phyloP scores from a whole-genome alignment of 2,329 filamentous ascomycete genomes.

The Zymoseptoria pseudotritici region DNA sequence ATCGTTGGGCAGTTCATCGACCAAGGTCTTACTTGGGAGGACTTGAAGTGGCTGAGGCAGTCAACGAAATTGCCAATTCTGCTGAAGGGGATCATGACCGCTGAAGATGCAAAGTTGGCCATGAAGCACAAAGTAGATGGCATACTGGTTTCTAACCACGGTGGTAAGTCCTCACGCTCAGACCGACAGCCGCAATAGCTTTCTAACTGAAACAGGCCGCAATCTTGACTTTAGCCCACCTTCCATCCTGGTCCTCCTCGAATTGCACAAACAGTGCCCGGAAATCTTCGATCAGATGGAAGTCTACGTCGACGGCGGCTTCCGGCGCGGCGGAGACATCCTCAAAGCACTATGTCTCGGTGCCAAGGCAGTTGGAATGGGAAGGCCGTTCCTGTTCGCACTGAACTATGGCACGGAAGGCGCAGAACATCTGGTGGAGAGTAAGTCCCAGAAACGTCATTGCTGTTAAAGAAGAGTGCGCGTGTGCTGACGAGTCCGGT shows the following conservation, averaged over 20 bases:
- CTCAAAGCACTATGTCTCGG: constrained; percentile 60
- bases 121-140: constrained; percentile 37
- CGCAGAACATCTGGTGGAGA: constrained; percentile 31
- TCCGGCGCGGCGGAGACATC: constrained; percentile 58
- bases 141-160: constrained; percentile 41
- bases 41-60: constrained; percentile 36
- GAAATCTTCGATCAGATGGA: constrained; percentile 36
- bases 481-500: not conserved
- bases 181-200: not conserved
- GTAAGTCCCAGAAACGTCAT: not conserved
- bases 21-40: constrained; percentile 43
- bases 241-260: constrained; percentile 52
- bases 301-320: constrained; percentile 57
- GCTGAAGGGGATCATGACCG: constrained; percentile 35
- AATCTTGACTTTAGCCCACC: constrained; percentile 34
- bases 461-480: not conserved
- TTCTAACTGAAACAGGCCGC: not conserved
- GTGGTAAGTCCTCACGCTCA: constrained; percentile 31
- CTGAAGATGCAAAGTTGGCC: constrained; percentile 36
- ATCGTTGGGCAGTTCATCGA: constrained; percentile 51
- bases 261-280: constrained; percentile 54
- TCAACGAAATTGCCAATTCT: constrained; percentile 22
- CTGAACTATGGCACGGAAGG: constrained; percentile 52
- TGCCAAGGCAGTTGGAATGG: constrained; percentile 54
- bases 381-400: constrained; percentile 52